Evolutionary conservation across 352 stramenopile species (phyloP).

Genomic region (Phytophthora pseudosyringae): DNA sequence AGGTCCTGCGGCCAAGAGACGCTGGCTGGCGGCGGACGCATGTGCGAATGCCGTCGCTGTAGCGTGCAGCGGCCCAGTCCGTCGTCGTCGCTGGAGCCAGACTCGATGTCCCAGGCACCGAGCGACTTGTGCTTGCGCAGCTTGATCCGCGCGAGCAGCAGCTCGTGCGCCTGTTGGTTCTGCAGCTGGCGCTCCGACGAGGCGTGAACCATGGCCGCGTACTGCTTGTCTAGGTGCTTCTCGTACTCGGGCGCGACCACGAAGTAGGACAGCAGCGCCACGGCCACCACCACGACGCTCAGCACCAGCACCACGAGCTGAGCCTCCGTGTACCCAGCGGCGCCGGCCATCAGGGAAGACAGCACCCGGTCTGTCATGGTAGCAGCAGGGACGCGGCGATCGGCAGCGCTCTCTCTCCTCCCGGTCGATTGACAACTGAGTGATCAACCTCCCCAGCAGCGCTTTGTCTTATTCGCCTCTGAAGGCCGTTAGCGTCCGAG

Average conservation of each 20-base stretch:
- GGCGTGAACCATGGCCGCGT: constrained; percentile 45
- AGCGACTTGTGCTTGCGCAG: constrained; percentile 52
- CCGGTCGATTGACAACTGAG: constrained; percentile 31
- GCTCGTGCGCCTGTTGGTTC: constrained; percentile 27
- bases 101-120: constrained; percentile 53
- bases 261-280: constrained; percentile 82
- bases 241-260: constrained; percentile 80
- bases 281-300: constrained; percentile 53
- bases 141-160: constrained; percentile 30
- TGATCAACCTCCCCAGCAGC: background rate
- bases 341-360: constrained; percentile 20
- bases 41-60: constrained; percentile 31
- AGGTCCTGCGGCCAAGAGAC: constrained; percentile 18
- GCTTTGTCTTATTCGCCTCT: constrained; percentile 19
- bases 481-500: constrained; percentile 2
- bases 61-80: constrained; percentile 2
- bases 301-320: constrained; percentile 65
- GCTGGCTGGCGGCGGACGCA: constrained; percentile 28
- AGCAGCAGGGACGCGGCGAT: background rate
- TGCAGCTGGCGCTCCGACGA: constrained; percentile 33
- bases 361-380: constrained; percentile 29
- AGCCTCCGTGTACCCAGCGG: constrained; percentile 48
- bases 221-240: constrained; percentile 72
- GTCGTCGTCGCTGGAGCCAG: constrained; percentile 54
- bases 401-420: background rate